Conservation (phyloP, 73 alveolate species). For the Paramecium pentaurelia region DNA sequence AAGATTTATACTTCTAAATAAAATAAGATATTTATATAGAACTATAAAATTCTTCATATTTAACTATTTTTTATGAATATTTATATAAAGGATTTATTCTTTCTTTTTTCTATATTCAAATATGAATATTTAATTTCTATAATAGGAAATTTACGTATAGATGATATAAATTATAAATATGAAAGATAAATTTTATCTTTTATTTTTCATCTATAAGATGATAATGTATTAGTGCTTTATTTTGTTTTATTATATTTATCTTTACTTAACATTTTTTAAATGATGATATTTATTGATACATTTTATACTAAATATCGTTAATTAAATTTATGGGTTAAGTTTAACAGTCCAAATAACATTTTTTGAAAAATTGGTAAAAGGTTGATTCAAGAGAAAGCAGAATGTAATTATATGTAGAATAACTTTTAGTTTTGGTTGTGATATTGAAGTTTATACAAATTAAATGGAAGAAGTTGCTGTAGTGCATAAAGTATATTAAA, state of each 20-base stretch:
- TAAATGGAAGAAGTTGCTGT: slow-evolving; percentile 13
- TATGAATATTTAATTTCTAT: too few relatives aligned
- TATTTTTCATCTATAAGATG: too few relatives aligned
- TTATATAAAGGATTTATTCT: too few relatives aligned
- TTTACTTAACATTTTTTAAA: neutral
- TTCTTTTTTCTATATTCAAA: too few relatives aligned
- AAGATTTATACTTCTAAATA: too few relatives aligned
- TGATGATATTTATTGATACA: neutral
- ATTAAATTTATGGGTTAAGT: slow-evolving; percentile 28
- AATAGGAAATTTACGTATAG: neutral
- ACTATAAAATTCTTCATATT: too few relatives aligned
- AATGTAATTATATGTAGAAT: neutral
- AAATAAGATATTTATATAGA: too few relatives aligned
- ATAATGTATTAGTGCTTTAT: too few relatives aligned
- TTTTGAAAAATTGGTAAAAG: slow-evolving; percentile 35
- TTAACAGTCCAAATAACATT: slow-evolving; percentile 16
- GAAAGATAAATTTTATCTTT: too few relatives aligned
- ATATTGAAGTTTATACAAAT: neutral
- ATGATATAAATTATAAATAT: too few relatives aligned
- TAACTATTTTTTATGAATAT: too few relatives aligned
- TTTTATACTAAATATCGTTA: neutral
- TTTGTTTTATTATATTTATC: too few relatives aligned
- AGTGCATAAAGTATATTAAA: neutral
- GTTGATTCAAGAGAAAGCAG: neutral
- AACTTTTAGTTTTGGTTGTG: neutral